These are phyloP conservation scores for Flagelloscypha sp. DNA, from an alignment of 768 basidiomycete species.

Conservation along the genomic window DNA sequence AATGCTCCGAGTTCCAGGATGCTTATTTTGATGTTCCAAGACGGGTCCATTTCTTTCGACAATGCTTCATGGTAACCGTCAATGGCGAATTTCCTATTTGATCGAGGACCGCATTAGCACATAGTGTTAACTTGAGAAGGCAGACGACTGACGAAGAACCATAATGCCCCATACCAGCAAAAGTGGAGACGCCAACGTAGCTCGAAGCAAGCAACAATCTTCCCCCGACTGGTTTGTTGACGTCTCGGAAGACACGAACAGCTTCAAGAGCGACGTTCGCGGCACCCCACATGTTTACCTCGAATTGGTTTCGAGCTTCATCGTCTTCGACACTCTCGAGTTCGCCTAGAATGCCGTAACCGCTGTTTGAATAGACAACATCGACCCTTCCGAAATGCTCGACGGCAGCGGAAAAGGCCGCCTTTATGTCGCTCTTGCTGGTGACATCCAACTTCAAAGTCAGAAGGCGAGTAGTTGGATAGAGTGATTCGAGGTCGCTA, in stretches of 20 bases:
- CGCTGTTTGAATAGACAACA: constrained; percentile 15
- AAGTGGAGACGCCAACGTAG: too few relatives aligned
- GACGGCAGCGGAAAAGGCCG: constrained; percentile 8
- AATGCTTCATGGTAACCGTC: neutral
- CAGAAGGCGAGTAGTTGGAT: too few relatives aligned
- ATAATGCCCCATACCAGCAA: constrained; percentile 15
- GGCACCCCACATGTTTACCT: constrained; percentile 21
- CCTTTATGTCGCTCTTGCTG: constrained; percentile 16
- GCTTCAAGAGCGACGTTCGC: constrained; percentile 20
- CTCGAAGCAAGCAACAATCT: too few relatives aligned
- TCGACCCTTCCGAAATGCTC: constrained; percentile 11
- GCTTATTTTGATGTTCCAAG: constrained; percentile 1
- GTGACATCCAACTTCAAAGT: constrained; percentile 26
- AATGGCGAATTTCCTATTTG: too few relatives aligned
- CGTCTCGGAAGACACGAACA: constrained; percentile 25
- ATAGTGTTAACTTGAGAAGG: too few relatives aligned
- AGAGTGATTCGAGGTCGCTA: too few relatives aligned
- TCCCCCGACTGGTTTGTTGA: constrained; percentile 21
- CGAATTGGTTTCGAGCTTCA: constrained; percentile 14
- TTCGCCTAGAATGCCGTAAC: constrained; percentile 13
- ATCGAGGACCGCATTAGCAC: too few relatives aligned
- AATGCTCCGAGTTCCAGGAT: too few relatives aligned
- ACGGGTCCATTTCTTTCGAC: neutral
- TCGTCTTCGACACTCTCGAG: constrained; percentile 15
- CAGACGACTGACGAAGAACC: too few relatives aligned